A percentile compares a stretch with the other conserved stretches of the same genome.
Evolutionary conservation across 2,329 filamentous ascomycete genomes (phyloP).

Genomic region (Trichoderma sp.): DNA sequence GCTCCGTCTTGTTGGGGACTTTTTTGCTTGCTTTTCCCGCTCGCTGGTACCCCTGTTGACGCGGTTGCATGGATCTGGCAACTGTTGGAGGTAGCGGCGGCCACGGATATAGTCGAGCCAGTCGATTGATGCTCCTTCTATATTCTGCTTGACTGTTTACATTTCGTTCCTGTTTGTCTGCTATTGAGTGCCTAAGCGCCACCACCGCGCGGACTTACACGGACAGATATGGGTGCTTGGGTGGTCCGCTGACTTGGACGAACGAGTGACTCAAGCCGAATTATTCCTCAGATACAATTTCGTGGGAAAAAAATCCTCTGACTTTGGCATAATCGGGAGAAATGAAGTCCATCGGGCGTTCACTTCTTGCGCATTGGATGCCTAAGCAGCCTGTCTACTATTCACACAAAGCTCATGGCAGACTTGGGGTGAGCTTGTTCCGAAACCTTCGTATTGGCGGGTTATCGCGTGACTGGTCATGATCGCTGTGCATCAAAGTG

Average conservation of each 20-base stretch:
- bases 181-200: not conserved
- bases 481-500: not conserved
- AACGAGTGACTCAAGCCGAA: not conserved
- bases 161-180: too few relatives aligned
- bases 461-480: not conserved
- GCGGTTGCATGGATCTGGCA: not conserved
- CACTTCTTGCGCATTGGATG: not conserved
- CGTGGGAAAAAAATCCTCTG: not conserved
- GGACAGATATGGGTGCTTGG: too few relatives aligned
- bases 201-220: not conserved
- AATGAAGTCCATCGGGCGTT: not conserved
- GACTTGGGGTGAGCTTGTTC: not conserved
- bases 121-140: not conserved
- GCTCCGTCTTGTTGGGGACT: slow-evolving; percentile 1
- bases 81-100: too few relatives aligned
- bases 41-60: not conserved
- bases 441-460: not conserved
- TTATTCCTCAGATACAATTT: not conserved
- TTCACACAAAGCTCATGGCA: not conserved
- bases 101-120: too few relatives aligned
- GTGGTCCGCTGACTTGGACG: not conserved
- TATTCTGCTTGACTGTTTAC: too few relatives aligned
- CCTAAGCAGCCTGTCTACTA: not conserved
- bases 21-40: not conserved
- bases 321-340: not conserved